Base-by-base conservation (phyloP, 148 eudicot species). In the Chenopodium formosanum region DNA sequence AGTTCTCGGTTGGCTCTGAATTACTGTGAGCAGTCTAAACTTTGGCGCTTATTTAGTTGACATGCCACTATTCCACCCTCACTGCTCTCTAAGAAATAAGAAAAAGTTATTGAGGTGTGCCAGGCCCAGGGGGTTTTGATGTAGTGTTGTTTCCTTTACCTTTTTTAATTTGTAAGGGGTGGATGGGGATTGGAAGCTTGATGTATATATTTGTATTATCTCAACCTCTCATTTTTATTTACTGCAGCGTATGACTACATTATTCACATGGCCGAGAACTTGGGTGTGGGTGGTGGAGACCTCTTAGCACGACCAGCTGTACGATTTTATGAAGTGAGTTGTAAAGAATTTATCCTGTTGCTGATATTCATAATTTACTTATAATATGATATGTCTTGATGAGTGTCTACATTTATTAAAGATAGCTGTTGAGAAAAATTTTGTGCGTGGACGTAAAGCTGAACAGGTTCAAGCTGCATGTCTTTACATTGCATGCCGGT, bases 401-500 rank as follows among this genome's bases (percentile, higher is more conserved):
- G 34, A 50, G 8, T 71, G 70, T 84, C 19, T 32, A 48, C 72
- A 72, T 73, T 25, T 52, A 72, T 76, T 86, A 84, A 85, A 92
- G 96, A 87, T 94, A 79, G 98, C 96, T 69, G 71, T 94, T 47
- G 93, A 90, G 81, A 79, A 86, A 80, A 85, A 90, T 75, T 92
- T 92, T 86, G 89, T 92, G 2, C 89, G 90, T 62, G 98, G 98
- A 13, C 98, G 98, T 75, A 88, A 86, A 86, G 88, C 83, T 84
- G 92, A 92, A 32, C 94, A 80, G 47, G 98, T 94, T 79, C 87
- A 85, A 70, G 96, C 96, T 82, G 85, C 95, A 40, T 94, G 98
- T 78, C 94, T 94, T 73, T 94, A 94, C 82, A 90, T 94, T 70
- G 82, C 90, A 34, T 92, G 96, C 82, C 88, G 96, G 98, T 94